Evolutionary conservation across 2,329 filamentous ascomycete species (phyloP), one percentile per base, ranked within the genome.

Genomic region (Didymella segeticola): DNA sequence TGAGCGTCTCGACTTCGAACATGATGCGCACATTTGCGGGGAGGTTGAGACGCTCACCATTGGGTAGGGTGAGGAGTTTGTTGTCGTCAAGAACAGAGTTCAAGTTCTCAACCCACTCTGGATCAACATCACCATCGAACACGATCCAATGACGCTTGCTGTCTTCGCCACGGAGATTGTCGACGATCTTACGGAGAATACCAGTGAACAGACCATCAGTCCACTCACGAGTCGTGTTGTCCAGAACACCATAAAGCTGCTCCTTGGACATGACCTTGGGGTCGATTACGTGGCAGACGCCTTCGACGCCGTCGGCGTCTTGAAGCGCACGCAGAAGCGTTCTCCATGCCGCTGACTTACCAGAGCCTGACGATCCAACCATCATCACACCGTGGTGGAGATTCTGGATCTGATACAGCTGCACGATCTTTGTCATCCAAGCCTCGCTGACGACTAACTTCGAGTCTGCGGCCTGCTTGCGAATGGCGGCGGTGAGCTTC

Each of bases 251-350:
- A 70, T 99, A 99, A 4, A 99, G 81, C 20, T 91, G 90, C 78
- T 99, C 95, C 78, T 99, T 99, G 46, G 93, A 96, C 95, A 99
- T 99, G 75, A 99, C 96, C 79, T 99, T 99, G 33, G 93, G 96
- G 75, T 99, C 95, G 65, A 99, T 99, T 51, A 99, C 90, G 71
- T 99, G 95, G 62, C 87, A 96, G 38, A 99, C 91, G 26, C 96
- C 95, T 75, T 99, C 96, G 6, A 96, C 83, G 20, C 89, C 88
- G 73, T 99, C 95, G 12, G 96, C 90, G 67, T 89, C 87, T 68
- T 98, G 93, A 53, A 99, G 79, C 14, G 96, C 95, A 68, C 96
- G 90, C 17, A 99, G 83, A 45, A 99, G 82, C 34, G 96, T 86
- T 69, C 90, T 92, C 95, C 96, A 99, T 5, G 95, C 90, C 1